These are phyloP conservation scores for Candida sonorensis DNA, from an alignment of 805 yeast species.

Conservation along the genomic window DNA sequence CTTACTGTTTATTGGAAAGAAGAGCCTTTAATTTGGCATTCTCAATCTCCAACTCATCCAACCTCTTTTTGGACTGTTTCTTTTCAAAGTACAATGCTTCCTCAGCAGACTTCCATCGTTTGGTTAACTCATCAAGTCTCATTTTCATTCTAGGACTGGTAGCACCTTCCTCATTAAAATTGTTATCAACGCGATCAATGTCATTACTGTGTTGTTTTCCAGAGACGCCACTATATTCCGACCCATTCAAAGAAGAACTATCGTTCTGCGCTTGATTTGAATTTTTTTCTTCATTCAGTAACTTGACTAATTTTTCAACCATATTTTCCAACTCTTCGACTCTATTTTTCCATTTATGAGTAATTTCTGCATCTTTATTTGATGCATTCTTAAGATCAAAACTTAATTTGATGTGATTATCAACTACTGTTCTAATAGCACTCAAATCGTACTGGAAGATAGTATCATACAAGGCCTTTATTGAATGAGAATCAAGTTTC, in stretches of 20 bases:
- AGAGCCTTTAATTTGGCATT: constrained; percentile 32
- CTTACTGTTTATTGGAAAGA: too few species aligned
- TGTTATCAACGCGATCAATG: background rate
- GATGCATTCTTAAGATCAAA: constrained; percentile 4
- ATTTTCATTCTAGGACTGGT: constrained; percentile 30
- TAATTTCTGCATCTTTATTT: background rate
- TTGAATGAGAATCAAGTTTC: constrained; percentile 18
- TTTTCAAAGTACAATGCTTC: constrained; percentile 61
- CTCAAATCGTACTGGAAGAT: constrained; percentile 43
- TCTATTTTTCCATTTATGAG: constrained; percentile 1
- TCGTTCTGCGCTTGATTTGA: background rate
- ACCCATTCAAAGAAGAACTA: too few species aligned
- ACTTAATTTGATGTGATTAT: constrained; percentile 38
- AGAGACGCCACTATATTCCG: too few species aligned
- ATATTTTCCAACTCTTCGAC: constrained; percentile 1
- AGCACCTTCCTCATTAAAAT: constrained; percentile 5
- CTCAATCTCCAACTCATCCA: constrained; percentile 50
- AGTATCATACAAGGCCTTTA: constrained; percentile 28
- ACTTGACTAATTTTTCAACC: background rate
- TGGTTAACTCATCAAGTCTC: constrained; percentile 55
- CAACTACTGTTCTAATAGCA: constrained; percentile 52
- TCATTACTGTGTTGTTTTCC: background rate
- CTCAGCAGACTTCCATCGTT: constrained; percentile 63
- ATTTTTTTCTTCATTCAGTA: background rate
- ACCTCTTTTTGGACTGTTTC: constrained; percentile 44